Base-by-base conservation (phyloP, 805 yeast species). In the Saccharomyces kudriavzevii region DNA sequence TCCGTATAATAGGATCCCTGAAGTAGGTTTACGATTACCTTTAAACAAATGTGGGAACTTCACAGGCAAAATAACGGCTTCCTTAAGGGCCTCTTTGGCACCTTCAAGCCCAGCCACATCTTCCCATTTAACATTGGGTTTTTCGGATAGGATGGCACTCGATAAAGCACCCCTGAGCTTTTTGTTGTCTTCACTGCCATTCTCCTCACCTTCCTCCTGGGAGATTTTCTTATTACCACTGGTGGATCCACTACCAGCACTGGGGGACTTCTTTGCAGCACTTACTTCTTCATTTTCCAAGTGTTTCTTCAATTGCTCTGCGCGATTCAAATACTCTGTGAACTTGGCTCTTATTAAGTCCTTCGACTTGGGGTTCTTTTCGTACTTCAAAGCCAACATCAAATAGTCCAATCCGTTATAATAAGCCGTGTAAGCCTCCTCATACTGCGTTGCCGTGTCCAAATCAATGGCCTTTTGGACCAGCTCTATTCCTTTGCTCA, bases 81-180 rank as follows among this genome's bases (percentile, higher is more conserved):
- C 99, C 69, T 94, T 94, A 54, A 94, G 76, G 0, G 99, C 96
- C 61, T 92, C 98, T 65, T 94, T 94, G 8, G 99, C 99, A 29
- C 83, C 81, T 58, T 92, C 98, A 56, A 94, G 76, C 27, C 99
- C 99, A 1, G 99, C 99, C 58, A 94, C 86, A 67, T 94, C 99
- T 60, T 81, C 84, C 99, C 99, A 94, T 60, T 80, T 78, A 28
- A 94, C 92, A 65, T 94, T 85, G 24, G 99, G 99, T 56, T 82
- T 91, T 63, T 92, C 98, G 40, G 91, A 79, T 50, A 94, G 75
- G 56, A 94, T 91, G 0, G 97, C 96, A 2, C 96, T 91, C 0
- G 96, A 85, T 51, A 94, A 75, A 0, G 98, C 97, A 6, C 92
- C 90, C 60, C 97, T 77, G 50, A 94, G 74, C 68, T 91, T 90